Percentiles rank a stretch among this genome's conserved stretches.
phyloP scores from a whole-genome alignment of 2,329 filamentous ascomycete genomes.

The Chrysoporthe deuterocubensis region DNA sequence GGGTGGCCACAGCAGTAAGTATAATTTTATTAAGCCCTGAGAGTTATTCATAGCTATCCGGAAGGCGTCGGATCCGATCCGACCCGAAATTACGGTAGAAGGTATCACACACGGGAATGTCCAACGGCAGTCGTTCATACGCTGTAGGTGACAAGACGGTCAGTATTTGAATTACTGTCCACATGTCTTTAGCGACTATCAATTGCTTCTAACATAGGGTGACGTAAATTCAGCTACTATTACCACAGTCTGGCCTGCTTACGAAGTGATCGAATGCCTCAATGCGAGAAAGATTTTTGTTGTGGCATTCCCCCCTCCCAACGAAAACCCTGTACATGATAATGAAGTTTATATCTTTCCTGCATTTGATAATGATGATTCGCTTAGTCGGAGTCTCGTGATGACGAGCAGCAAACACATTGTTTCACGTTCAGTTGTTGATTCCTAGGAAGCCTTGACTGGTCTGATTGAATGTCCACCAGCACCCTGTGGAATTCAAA shows the following conservation, averaged over 20 bases:
- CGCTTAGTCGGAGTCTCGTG: background rate
- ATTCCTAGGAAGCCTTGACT: background rate
- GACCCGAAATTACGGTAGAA: background rate
- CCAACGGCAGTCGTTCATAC: too few species aligned
- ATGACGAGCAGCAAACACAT: background rate
- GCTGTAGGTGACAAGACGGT: background rate
- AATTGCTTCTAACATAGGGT: background rate
- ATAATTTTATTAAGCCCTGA: background rate
- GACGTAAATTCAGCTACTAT: background rate
- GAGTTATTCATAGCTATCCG: background rate
- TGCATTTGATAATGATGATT: constrained; percentile 1
- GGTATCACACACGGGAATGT: background rate
- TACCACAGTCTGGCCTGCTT: background rate
- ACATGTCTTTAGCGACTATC: background rate
- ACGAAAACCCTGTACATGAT: background rate
- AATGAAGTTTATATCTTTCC: background rate
- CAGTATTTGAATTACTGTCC: background rate
- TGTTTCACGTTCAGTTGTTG: background rate
- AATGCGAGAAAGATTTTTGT: background rate
- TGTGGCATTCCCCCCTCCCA: background rate
- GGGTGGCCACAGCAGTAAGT: background rate
- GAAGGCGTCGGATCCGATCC: background rate
- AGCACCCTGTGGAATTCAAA: background rate
- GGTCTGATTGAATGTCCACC: background rate
- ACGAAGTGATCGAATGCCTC: background rate